Evolutionary conservation across 2,329 filamentous ascomycete genomes (phyloP).

Genomic region (Amauroascus niger): DNA sequence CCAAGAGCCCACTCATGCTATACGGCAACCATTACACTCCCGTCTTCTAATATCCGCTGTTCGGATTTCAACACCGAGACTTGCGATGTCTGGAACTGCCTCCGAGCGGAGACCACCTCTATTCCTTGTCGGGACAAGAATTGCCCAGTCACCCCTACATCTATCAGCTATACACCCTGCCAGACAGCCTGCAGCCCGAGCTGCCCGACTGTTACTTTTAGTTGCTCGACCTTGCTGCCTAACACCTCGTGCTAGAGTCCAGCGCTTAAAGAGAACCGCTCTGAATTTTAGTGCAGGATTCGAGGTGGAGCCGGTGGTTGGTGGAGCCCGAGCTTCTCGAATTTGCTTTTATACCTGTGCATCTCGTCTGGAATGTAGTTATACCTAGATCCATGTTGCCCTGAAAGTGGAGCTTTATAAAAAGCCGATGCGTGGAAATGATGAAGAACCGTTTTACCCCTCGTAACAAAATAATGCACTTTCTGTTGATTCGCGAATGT

Average conservation of each 20-base stretch:
- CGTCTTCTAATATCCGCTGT: slow-evolving; percentile 4
- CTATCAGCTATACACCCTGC: slow-evolving; percentile 11
- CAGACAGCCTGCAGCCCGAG: slow-evolving; percentile 12
- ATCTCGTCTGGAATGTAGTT: background rate
- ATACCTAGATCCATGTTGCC: background rate
- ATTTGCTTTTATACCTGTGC: background rate
- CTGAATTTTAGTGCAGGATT: background rate
- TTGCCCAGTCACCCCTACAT: slow-evolving; percentile 9
- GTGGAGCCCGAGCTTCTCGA: background rate
- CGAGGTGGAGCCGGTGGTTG: background rate
- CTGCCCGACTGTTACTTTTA: slow-evolving; percentile 14
- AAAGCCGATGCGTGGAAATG: background rate
- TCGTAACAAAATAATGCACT: background rate
- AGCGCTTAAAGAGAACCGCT: background rate
- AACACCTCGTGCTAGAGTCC: background rate
- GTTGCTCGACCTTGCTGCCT: background rate
- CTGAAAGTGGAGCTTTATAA: background rate
- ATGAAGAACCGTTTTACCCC: background rate
- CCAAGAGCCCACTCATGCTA: slow-evolving; percentile 7
- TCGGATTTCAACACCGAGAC: slow-evolving; percentile 2
- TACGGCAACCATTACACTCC: slow-evolving; percentile 8
- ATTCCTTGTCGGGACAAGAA: slow-evolving; percentile 14
- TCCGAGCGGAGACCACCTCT: slow-evolving; percentile 12
- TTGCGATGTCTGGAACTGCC: slow-evolving; percentile 8
- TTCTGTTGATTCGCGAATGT: background rate